Evolutionary conservation across 176 grass and related monocot genomes (phyloP).

Genomic region (Triticum turgidum): DNA sequence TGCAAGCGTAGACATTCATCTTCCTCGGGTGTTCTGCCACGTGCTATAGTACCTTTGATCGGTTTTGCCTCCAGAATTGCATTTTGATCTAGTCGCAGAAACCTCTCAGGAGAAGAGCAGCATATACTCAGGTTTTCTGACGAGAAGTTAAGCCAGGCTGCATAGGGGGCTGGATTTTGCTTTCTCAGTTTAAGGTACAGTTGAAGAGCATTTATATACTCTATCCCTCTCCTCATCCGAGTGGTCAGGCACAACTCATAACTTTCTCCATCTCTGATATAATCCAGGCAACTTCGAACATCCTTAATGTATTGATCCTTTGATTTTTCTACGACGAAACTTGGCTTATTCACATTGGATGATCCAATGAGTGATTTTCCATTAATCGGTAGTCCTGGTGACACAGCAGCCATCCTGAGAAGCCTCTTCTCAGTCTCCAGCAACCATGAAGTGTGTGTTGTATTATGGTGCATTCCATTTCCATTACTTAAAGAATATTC

Average conservation of each 20-base stretch:
- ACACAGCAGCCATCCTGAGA: constrained; percentile 45
- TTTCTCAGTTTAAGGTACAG: constrained; percentile 79
- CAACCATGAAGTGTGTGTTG: constrained; percentile 58
- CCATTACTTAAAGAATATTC: constrained; percentile 38
- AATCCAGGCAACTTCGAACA: constrained; percentile 63
- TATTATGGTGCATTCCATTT: constrained; percentile 17
- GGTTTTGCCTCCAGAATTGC: constrained; percentile 88
- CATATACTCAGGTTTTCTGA: constrained; percentile 78
- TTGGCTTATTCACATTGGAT: constrained; percentile 38
- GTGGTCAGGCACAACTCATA: constrained; percentile 96
- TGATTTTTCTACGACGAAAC: constrained; percentile 75
- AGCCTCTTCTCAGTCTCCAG: constrained; percentile 78
- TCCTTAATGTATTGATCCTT: constrained; percentile 84
- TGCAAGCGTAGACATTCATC: constrained; percentile 81
- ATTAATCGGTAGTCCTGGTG: constrained; percentile 26
- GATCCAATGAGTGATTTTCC: constrained; percentile 36
- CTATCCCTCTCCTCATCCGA: constrained; percentile 70
- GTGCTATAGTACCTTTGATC: constrained; percentile 96
- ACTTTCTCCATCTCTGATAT: constrained; percentile 87
- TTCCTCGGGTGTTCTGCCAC: constrained; percentile 80
- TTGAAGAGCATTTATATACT: constrained; percentile 54
- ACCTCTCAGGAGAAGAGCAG: constrained; percentile 94
- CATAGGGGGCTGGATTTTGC: constrained; percentile 92
- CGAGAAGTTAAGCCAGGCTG: constrained; percentile 94
- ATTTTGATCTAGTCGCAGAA: constrained; percentile 64